Conservation (phyloP, 768 basidiomycete species). For the Auriscalpium orientale region DNA sequence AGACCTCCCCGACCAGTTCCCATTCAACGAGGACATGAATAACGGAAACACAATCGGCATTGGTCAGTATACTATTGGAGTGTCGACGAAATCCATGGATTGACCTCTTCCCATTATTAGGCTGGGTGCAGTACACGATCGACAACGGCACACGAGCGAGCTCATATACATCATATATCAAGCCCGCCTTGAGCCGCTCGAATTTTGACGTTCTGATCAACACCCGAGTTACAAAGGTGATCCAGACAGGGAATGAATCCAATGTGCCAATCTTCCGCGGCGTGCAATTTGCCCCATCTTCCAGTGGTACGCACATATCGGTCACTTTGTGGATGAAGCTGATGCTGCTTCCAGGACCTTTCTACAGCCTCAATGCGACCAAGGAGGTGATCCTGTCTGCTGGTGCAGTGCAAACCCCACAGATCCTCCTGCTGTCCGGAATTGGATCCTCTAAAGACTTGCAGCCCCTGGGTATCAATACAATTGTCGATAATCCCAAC, state of each 20-base stretch:
- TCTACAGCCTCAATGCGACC: neutral
- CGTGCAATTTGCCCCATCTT: neutral
- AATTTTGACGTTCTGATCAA: slow-evolving; percentile 3
- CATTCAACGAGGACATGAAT: slow-evolving; percentile 36
- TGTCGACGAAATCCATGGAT: neutral
- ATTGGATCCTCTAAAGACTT: neutral
- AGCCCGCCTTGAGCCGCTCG: neutral
- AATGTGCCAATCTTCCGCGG: slow-evolving; percentile 1
- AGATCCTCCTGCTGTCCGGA: slow-evolving; percentile 3
- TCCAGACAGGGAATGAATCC: neutral
- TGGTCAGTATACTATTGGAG: slow-evolving; percentile 20
- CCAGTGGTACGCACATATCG: neutral
- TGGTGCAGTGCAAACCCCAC: neutral
- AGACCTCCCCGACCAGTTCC: slow-evolving; percentile 29
- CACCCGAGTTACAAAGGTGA: neutral
- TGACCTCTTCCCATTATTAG: neutral
- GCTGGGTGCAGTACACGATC: neutral
- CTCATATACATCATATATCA: slow-evolving; percentile 1
- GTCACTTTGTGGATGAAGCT: neutral
- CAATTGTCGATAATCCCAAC: neutral
- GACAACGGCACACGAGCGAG: slow-evolving; percentile 3
- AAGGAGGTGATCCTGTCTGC: slow-evolving; percentile 1
- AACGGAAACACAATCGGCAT: slow-evolving; percentile 34
- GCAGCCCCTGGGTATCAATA: neutral
- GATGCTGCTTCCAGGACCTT: neutral